Base-by-base conservation (phyloP, 2,329 filamentous ascomycete genomes). In the Colletotrichum orbiculare region DNA sequence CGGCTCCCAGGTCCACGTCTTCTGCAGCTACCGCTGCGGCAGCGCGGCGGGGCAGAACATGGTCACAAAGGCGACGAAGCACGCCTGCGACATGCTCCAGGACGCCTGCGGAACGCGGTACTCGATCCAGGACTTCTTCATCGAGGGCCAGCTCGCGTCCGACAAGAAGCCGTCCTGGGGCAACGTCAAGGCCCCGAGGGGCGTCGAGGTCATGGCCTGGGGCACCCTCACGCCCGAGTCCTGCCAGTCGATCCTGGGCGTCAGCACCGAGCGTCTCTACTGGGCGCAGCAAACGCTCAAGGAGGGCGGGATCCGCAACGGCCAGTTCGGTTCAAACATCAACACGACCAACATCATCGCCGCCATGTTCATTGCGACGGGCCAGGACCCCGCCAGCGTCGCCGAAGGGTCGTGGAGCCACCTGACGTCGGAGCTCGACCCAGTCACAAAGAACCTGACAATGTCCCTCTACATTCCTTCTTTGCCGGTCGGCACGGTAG, bases 291-390 rank as follows among this genome's bases (percentile, higher is more conserved):
- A 50, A 42, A 43, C 38, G 7, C 9, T 43, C 8, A 59, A 59
- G 25, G 56, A 59, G 33, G 56, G 56, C 9, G 46, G 56, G 17
- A 59, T 59, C 17, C 56, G 56, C 10, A 59, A 59, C 38, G 56
- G 56, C 34, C 56, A 59, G 11, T 59, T 59, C 38, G 56, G 56
- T 10, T 52, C 47, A 15, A 59, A 59, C 47, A 52, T 59, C 39
- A 59, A 59, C 46, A 59, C 56, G 9, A 42, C 56, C 11, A 59
- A 59, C 47, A 46, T 59, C n/a, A n/a, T 59, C n/a, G 56, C 56
- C 4, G 56, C 56, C 15, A 59, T 59, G 38, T 59, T 59, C 47
- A 59, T 59, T 17, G 35, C 56, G 39, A 59, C 56, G 8, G 56
- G 46, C 7, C 56, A 59, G 37, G 56, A 59, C n/a, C 37, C 56